Conservation (phyloP, 768 basidiomycete species). For the Terana coerulea region DNA sequence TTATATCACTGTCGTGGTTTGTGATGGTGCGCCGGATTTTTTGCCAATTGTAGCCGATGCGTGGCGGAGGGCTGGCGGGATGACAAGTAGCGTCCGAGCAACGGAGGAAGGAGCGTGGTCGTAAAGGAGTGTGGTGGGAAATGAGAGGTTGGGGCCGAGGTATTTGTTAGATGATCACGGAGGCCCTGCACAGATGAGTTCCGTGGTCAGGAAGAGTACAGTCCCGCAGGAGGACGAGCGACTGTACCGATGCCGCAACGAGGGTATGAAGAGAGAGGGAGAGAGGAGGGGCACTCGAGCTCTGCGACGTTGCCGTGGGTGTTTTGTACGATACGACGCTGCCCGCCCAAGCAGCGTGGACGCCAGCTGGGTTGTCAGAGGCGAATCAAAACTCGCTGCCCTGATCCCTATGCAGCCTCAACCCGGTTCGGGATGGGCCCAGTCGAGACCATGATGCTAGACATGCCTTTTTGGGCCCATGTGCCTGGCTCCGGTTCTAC, state of each 20-base stretch:
- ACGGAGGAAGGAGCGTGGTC: constrained; percentile 26
- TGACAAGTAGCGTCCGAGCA: constrained; percentile 25
- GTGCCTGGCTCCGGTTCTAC: not conserved
- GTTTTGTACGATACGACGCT: not conserved
- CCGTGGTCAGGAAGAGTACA: constrained; percentile 3
- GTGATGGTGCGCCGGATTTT: not conserved
- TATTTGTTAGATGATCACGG: too few relatives aligned
- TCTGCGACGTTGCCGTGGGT: not conserved
- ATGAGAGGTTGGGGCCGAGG: too few relatives aligned
- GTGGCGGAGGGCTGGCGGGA: not conserved
- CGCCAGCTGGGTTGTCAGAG: not conserved
- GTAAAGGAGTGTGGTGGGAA: too few relatives aligned
- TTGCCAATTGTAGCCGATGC: not conserved
- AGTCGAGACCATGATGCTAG: not conserved
- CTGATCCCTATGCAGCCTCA: not conserved
- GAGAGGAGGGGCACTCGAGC: not conserved
- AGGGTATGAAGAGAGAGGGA: not conserved
- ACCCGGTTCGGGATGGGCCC: not conserved
- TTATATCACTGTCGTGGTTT: not conserved
- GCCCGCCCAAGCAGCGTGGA: not conserved
- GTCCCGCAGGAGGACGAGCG: not conserved
- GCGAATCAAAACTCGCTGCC: not conserved
- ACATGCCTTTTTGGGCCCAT: not conserved
- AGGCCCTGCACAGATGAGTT: too few relatives aligned
- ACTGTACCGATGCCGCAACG: too few relatives aligned